These are phyloP conservation scores for Metarhizium guizhouense DNA, from an alignment of 2,329 filamentous ascomycete species.

Conservation along the genomic window DNA sequence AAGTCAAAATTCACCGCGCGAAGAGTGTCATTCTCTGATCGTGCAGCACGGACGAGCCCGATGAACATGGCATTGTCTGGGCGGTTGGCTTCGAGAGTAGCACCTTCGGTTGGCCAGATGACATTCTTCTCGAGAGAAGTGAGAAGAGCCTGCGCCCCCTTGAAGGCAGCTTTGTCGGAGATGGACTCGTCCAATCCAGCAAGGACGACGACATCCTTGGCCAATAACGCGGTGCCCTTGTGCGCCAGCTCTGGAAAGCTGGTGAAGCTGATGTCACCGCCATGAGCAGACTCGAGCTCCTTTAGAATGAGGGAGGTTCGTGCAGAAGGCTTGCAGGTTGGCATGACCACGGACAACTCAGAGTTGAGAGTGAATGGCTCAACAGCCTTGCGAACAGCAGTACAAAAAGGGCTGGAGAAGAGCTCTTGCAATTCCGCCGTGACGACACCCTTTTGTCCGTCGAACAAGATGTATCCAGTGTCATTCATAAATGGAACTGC, in stretches of 20 bases:
- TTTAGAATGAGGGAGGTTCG: constrained; percentile 9
- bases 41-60: constrained; percentile 9
- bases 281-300: constrained; percentile 7
- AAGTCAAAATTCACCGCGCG: constrained; percentile 11
- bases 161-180: constrained; percentile 10
- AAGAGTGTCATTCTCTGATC: constrained; percentile 10
- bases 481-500: too few relatives aligned
- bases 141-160: constrained; percentile 13
- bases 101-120: constrained; percentile 10
- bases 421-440: too few relatives aligned
- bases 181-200: constrained; percentile 12
- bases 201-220: constrained; percentile 13
- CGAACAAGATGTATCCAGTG: too few relatives aligned
- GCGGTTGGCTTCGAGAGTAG: constrained; percentile 7
- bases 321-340: constrained; percentile 7
- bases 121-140: constrained; percentile 11
- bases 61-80: constrained; percentile 11
- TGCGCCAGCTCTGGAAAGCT: constrained; percentile 10
- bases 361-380: constrained; percentile 1
- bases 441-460: too few relatives aligned
- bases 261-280: constrained; percentile 6
- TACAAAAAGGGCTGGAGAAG: background rate
- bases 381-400: constrained; percentile 7
- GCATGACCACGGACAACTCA: constrained; percentile 11
- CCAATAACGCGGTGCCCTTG: constrained; percentile 1